Base-by-base conservation (phyloP, 2,329 filamentous ascomycete species). In the Trichoderma afroharzianum region DNA sequence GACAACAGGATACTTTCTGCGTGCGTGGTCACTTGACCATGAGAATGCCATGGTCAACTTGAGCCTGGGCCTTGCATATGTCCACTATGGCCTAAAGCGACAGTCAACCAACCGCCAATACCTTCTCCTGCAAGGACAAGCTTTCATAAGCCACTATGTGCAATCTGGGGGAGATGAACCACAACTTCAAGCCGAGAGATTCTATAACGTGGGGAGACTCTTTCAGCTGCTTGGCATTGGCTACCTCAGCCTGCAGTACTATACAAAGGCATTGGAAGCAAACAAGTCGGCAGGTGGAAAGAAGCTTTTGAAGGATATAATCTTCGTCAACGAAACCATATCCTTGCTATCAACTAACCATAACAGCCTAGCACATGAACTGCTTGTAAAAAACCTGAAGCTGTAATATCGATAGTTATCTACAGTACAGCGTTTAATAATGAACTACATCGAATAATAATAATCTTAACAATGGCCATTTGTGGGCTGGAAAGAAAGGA, bases 51-150 rank as follows among this genome's bases (percentile, higher is more conserved):
- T 93, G 76, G 88, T 98, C 74, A 92, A 94, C 73, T 87, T 99
- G 12, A 92, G 89, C 76, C 91, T 98, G 28, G 94, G 91, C 0
- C 87, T 96, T 14, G 91, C 91, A 33, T 98, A 97, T 80, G 88
- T 98, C 50, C 93, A 98, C 79, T 92, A 96, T 79, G 91, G 92
- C 0, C 87, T 98, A 77, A 98, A 98, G 80, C 88, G 95, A 2
- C 93, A 97, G 80, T 91, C 92, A 0, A 93, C 95, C 62, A 98
- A 98, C 79, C 86, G 96, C 2, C 95, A 98, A 78, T 95, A 93
- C 78, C 88, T 94, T 53, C 90, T 98, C 55, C 86, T 93, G 74
- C 95, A 98, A 79, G 96, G 94, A 0, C 87, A 98, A 64, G 85
- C 91, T 0, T 98, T 97, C 77, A 82, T 98, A 71, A 88, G 76